phyloP scores from a whole-genome alignment of 768 basidiomycete species.

The Tylopilus intermedius region DNA sequence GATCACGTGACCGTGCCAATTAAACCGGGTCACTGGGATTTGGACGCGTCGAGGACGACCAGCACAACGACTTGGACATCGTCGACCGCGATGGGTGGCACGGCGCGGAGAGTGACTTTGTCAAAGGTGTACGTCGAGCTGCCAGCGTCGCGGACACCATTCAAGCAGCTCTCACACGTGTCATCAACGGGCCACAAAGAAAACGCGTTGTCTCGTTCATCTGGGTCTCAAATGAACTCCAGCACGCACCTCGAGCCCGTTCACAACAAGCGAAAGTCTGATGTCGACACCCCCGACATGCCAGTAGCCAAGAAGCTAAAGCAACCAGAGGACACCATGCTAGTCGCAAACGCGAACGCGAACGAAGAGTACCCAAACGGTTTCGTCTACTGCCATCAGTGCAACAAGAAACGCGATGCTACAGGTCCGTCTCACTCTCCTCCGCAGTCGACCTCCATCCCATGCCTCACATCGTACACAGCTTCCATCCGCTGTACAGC shows the following conservation, averaged over 20 bases:
- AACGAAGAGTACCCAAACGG: slow-evolving; percentile 33
- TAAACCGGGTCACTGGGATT: slow-evolving; percentile 1
- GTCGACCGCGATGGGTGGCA: slow-evolving; percentile 20
- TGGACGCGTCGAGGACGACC: slow-evolving; percentile 22
- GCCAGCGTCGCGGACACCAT: slow-evolving; percentile 33
- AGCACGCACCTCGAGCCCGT: slow-evolving; percentile 28
- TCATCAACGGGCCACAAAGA: slow-evolving; percentile 40
- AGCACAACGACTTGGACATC: slow-evolving; percentile 3
- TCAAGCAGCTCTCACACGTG: slow-evolving; percentile 24
- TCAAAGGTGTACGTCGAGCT: slow-evolving; percentile 58
- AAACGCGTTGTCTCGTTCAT: slow-evolving; percentile 38
- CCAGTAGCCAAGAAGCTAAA: slow-evolving; percentile 20
- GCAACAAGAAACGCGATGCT: slow-evolving; percentile 55
- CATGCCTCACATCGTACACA: slow-evolving; percentile 14
- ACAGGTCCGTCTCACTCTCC: slow-evolving; percentile 35
- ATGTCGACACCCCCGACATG: slow-evolving; percentile 21
- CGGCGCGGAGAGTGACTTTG: slow-evolving; percentile 23
- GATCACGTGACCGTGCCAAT: slow-evolving; percentile 31
- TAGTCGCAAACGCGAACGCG: slow-evolving; percentile 13
- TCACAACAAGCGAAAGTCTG: slow-evolving; percentile 49
- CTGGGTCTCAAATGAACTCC: slow-evolving; percentile 26
- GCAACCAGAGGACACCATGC: slow-evolving; percentile 26
- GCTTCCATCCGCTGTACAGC: slow-evolving; percentile 38
- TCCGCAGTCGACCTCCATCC: background rate
- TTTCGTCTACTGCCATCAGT: slow-evolving; percentile 66